Base-by-base conservation (phyloP, 2,329 filamentous ascomycete species). In the Diplodia scrobiculata region DNA sequence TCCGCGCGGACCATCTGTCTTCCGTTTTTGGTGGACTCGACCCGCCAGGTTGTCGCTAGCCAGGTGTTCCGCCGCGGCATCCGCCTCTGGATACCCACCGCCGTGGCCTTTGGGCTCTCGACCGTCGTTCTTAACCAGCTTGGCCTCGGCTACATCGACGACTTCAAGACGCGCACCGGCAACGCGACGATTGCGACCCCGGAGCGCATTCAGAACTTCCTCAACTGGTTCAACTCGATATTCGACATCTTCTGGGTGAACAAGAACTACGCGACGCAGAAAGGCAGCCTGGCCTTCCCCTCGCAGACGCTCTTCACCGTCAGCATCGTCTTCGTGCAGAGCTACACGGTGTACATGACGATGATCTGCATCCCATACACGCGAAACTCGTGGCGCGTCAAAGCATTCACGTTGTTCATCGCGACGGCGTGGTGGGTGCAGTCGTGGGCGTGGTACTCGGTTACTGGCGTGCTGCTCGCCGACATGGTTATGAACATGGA, bases 211-310 rank as follows among this genome's bases (percentile, higher is more conserved):
- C 73, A 77, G 29, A 78, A 74, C 67, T 77, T 77, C 25, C 71
- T 82, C 10, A 71, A 77, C 14, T 81, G 78, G 54, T 78, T 81
- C 72, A 82, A 83, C 71, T 78, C 79, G 0, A 70, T 82, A 6
- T 82, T 82, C 71, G 75, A 82, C 47, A 69, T 82, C 34, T 82
- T 83, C 69, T 83, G 81, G 79, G 68, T 78, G 21, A 78, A 75
- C 27, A 76, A 77, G 17, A 67, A 72, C 32, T 81, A 78, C 66
- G 71, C 69, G 63, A 70, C 66, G 7, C 78, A 81, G 67, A 77
- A 79, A 14, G 81, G 75, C 1, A 81, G 76, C 64, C 71, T 68
- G 13, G 79, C 77, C 3, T 82, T 81, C 69, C 80, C 81, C 1
- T 78, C 79, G 2, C 72, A 76, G n/a, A 82, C 78, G 0, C 70